Evolutionary conservation across 331 rosid species (phyloP), one percentile per base, ranked within the genome.

Genomic region (Stylosanthes scabra): DNA sequence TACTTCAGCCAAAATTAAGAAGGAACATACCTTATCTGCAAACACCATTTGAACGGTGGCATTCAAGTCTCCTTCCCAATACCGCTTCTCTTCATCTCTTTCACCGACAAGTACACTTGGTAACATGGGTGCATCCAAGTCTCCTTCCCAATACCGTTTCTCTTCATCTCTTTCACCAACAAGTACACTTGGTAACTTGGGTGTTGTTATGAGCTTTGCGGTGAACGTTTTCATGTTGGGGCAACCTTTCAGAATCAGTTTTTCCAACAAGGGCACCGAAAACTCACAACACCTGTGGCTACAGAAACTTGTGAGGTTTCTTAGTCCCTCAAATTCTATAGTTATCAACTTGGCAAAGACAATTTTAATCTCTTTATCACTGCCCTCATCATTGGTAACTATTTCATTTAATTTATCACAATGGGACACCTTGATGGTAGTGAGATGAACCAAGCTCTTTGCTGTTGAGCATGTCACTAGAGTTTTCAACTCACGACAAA

Each of bases 181-280:
- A 45, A 31, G 31, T 55, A 61, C 9, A 2, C 50, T 59, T 71
- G 40, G 39, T 27, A 80, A 14, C n/a, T 69, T 69, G 15, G 70
- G 65, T 45, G 77, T 20, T 41, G 8, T 41, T 41, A 8, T 41
- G 45, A 3, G 16, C 5, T 37, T 3, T 50, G 9, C 2, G 0
- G 15, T 29, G 15, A 74, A 75, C n/a, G 3, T 74, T 41, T 52
- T 3, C 83, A 79, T 59, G 9, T 1, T 8, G 0, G 59, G 71
- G 34, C 83, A 79, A 0, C 62, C 52, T 9, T 25, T 63, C 58
- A 80, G 46, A 12, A 46, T n/a, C 44, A 80, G 6, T n/a, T 50
- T 47, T 44, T 80, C 80, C 42, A 80, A 3, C 9, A 59, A 55
- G 8, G 69, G 80, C 52, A 73, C 73, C n/a, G 42, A 8, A 15